Conservation (phyloP, 208 protist genomes). For the Leptomonas pyrrhocoris region DNA sequence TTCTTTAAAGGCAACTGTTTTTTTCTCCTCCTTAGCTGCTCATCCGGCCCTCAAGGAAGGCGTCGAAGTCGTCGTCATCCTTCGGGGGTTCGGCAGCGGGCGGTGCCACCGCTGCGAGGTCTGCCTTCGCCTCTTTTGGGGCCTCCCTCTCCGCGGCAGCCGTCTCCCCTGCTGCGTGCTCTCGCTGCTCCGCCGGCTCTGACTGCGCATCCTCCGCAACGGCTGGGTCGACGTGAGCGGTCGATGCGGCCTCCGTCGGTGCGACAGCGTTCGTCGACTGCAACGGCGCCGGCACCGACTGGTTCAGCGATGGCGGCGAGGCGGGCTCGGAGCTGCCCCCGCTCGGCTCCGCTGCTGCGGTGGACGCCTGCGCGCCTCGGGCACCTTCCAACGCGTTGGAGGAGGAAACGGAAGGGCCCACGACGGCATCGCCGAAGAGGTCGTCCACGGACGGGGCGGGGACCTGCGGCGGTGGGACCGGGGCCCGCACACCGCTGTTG, state of each 20-base stretch:
- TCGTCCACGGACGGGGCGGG: slow-evolving; percentile 28
- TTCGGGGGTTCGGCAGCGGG: slow-evolving; percentile 8
- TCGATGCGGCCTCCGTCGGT: not conserved
- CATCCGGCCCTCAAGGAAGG: slow-evolving; percentile 57
- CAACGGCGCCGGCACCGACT: not conserved
- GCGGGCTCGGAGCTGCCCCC: slow-evolving; percentile 2
- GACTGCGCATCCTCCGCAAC: not conserved
- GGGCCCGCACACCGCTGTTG: slow-evolving; percentile 7
- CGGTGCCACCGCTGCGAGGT: not conserved
- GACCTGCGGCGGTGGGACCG: slow-evolving; percentile 2
- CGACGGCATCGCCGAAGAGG: slow-evolving; percentile 27
- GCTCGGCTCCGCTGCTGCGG: not conserved
- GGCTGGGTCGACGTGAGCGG: not conserved
- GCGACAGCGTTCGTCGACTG: not conserved
- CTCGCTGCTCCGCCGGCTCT: not conserved
- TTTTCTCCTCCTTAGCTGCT: not conserved
- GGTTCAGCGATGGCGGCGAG: slow-evolving; percentile 2
- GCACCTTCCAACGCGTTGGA: slow-evolving; percentile 6
- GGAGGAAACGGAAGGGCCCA: not conserved
- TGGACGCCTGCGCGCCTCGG: not conserved
- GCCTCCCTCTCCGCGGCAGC: not conserved
- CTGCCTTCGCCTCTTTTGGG: not conserved
- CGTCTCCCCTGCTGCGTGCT: not conserved
- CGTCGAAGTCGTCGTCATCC: slow-evolving; percentile 78
- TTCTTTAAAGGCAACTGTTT: not conserved